Conservation (phyloP, 2,329 filamentous ascomycete species). For the Dothiorella sarmentorum region DNA sequence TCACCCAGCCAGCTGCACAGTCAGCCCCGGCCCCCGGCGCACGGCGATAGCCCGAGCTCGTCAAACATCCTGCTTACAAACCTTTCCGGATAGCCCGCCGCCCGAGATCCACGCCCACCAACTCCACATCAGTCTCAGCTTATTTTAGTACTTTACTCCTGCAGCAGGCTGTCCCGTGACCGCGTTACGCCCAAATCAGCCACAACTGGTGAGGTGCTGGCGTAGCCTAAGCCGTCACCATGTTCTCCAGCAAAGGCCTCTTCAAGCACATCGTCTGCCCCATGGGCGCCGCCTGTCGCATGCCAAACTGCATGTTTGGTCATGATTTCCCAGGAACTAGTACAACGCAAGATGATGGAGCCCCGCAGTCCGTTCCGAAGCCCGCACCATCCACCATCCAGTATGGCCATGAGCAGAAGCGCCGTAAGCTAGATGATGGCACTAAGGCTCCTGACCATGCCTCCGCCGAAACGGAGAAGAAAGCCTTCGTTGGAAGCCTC, state of each 20-base stretch:
- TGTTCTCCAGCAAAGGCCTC: constrained; percentile 56
- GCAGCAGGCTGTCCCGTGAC: neutral
- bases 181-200: neutral
- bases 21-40: neutral
- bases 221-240: constrained; percentile 27
- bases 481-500: constrained; percentile 28
- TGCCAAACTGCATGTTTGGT: constrained; percentile 58
- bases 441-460: neutral
- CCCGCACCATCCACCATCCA: neutral
- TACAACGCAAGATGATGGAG: neutral
- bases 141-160: neutral
- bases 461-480: neutral
- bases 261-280: constrained; percentile 53
- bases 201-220: neutral
- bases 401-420: neutral
- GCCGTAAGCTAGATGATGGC: constrained; percentile 26
- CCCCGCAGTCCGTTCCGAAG: neutral
- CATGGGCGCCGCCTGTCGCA: constrained; percentile 45
- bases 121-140: constrained; percentile 1
- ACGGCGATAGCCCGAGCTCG: neutral
- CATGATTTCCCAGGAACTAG: constrained; percentile 40
- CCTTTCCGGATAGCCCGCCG: neutral
- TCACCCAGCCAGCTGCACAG: neutral
- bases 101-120: neutral
- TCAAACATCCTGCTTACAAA: neutral